phyloP scores from a whole-genome alignment of 345 rosid genomes.

The Draba incana region DNA sequence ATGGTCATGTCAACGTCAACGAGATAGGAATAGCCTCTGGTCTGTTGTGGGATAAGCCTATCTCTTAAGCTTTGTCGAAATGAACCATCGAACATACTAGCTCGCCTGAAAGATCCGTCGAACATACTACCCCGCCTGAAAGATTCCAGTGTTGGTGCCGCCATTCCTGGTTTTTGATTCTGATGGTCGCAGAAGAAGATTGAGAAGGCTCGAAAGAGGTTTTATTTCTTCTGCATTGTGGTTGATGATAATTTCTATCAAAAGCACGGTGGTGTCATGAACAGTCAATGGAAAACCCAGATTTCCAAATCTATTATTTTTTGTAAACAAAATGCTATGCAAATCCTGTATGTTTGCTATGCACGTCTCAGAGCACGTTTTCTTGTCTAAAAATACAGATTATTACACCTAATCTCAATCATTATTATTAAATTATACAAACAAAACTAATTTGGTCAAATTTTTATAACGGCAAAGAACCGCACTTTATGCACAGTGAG shows the following conservation, averaged over 20 bases:
- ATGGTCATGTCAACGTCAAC: background rate
- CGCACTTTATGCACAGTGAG: slow-evolving; percentile 43
- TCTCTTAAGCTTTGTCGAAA: slow-evolving; percentile 42
- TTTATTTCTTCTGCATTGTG: slow-evolving; percentile 20
- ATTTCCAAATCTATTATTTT: slow-evolving; percentile 14
- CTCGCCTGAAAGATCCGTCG: slow-evolving; percentile 42
- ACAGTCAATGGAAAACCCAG: background rate
- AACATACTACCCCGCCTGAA: slow-evolving; percentile 42
- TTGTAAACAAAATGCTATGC: background rate
- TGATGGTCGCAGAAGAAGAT: slow-evolving; percentile 8
- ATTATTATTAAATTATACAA: background rate
- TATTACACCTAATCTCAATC: slow-evolving; percentile 9
- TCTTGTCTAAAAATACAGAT: slow-evolving; percentile 22
- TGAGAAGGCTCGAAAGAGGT: slow-evolving; percentile 7
- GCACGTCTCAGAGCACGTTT: slow-evolving; percentile 42
- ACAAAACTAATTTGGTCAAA: background rate
- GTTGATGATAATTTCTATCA: slow-evolving; percentile 21
- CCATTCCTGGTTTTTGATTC: slow-evolving; percentile 36
- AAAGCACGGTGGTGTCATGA: slow-evolving; percentile 5
- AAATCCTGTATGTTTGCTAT: slow-evolving; percentile 23
- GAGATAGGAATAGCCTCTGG: slow-evolving; percentile 9
- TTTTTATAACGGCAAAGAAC: slow-evolving; percentile 10
- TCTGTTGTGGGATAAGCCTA: slow-evolving; percentile 36
- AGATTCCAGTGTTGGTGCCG: slow-evolving; percentile 42
- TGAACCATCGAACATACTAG: slow-evolving; percentile 40